Base-by-base conservation (phyloP, 192 early-diverging fungal genomes). In the Diversispora eburnea region DNA sequence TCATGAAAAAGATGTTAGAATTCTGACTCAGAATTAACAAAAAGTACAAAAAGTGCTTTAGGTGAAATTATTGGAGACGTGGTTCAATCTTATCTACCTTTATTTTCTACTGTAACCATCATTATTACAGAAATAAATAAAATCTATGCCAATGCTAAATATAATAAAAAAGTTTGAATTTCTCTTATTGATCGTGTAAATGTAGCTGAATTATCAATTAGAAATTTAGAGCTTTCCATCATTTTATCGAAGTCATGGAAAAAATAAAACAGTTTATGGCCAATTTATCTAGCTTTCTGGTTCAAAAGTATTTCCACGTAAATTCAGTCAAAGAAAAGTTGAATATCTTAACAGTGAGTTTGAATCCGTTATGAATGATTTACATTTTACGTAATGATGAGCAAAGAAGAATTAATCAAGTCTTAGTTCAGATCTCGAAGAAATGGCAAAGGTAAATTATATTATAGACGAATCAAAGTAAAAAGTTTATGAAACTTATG, bases 241-340 rank as follows among this genome's bases (percentile, higher is more conserved):
- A 33, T 3, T 68, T 68, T 51, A 6, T 68, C 5, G 47, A 20
- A 33, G 47, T 68, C 8, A 13, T 68, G 9, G 51, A 52, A 15
- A 68, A 68, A 51, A 68, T 68, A 13, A 54, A 54, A 39, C 10
- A 52, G 13, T 68, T 68, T 52, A 49, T 68, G 48, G 39, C 25
- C 7, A 48, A 68, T 19, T 45, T 68, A 22, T 52, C 48, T 3
- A 4, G 51, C 3, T 43, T 68, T 51, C 46, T 51, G 33, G 66
- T 22, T 17, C 12, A 45, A 5, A 68, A 68, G 33, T 68, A 45
- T 51, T 51, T 20, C 4, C 17, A 68, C 48, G 43, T 48, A 15
- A 47, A 12, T 68, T 48, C 66, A 3, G 66, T 68, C 3, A 20
- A 68, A 39, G 25, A 33, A 10, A 68, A 22, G 66, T 68, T 68